Conservation (phyloP, 2,329 filamentous ascomycete species). For the Xylaria polymorpha region DNA sequence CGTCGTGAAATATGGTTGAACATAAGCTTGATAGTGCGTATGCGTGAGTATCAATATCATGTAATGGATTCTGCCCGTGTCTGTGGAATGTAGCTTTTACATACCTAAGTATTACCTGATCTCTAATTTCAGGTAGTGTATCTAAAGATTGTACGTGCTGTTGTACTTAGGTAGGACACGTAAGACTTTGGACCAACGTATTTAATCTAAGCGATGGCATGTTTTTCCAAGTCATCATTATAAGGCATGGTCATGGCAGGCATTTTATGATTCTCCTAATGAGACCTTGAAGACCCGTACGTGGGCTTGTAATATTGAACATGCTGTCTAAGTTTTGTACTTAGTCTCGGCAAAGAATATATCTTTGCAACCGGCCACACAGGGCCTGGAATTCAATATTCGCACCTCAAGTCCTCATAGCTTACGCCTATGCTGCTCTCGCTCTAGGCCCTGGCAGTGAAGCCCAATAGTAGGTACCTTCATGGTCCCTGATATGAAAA, state of each 20-base stretch:
- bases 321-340: conserved; percentile 5
- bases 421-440: conserved; percentile 3
- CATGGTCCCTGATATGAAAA: conserved; percentile 11
- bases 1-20: not conserved
- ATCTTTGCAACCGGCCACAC: conserved; percentile 5
- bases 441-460: not conserved
- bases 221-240: not conserved
- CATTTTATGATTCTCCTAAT: conserved; percentile 11
- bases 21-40: not conserved
- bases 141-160: not conserved
- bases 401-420: conserved; percentile 10
- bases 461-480: conserved; percentile 11
- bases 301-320: conserved; percentile 9
- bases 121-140: not conserved
- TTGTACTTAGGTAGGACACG: not conserved
- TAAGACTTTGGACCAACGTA: not conserved
- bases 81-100: not conserved
- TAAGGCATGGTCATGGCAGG: not conserved
- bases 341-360: not conserved
- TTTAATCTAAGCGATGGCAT: not conserved
- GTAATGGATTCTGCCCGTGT: not conserved
- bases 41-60: not conserved
- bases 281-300: conserved; percentile 7
- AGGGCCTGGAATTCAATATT: conserved; percentile 8
- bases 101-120: too few species aligned